Base-by-base conservation (phyloP, 331 rosid species). In the Rosa hybrid region DNA sequence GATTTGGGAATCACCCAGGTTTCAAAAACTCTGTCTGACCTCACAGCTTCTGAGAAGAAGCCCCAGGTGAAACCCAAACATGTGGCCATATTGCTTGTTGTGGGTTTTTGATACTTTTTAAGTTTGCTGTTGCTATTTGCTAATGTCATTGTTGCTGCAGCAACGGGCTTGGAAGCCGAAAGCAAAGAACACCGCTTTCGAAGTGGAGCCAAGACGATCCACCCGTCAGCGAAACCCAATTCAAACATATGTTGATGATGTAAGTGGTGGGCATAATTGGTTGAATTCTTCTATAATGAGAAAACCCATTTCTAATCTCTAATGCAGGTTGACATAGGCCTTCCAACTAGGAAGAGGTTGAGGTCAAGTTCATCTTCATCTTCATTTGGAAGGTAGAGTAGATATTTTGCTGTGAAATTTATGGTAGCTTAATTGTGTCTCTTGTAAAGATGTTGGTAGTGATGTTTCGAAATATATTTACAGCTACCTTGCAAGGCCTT, bases 401-500 rank as follows among this genome's bases (percentile, higher is more conserved):
- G 14, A 18, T 72, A 16, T 76, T 68, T 30, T 34, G 23, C 65
- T 75, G 72, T 25, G 8, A 54, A 20, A 71, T 69, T 41, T 4
- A 17, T 71, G 7, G 75, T 62, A 34, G 45, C 30, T 79, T 50
- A 7, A 79, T 76, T 44, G 21, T 71, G 54, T 81, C 12, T 46
- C 56, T 59, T 57, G 57, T 42, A 39, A 17, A 60, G 73, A 68
- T 88, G 67, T 65, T 73, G 60, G 65, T 72, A 25, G 77, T 80
- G 77, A 70, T 75, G 67, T 20, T 78, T 16, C 57, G 84, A 69
- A 38, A 70, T 12, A 7, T 7, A 3, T 30, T 72, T 77, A 70
- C 81, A 90, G 97, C 83, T 89, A 90, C 65, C 75, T 84, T 81
- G 97, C 88, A 2, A 90, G 94, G 86, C 94, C 97, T 7, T 25